Conservation (phyloP, 192 early-diverging fungal species). For the Linnemannia hyalina region DNA sequence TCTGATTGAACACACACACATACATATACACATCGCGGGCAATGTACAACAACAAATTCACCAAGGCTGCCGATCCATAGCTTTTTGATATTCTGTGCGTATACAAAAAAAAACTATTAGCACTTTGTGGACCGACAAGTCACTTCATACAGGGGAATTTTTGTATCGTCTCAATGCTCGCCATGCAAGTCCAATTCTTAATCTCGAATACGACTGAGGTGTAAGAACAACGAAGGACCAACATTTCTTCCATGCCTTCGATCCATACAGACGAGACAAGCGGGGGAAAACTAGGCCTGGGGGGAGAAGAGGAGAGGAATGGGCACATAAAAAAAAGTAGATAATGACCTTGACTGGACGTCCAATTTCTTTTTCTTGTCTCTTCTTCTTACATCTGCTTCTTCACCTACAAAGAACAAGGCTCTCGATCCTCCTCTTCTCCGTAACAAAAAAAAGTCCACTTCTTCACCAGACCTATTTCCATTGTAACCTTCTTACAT, state of each 20-base stretch:
- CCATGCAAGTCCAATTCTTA: slow-evolving; percentile 13
- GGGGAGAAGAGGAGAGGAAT: not conserved
- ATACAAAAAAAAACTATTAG: not conserved
- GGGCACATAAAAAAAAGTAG: not conserved
- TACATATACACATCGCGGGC: not conserved
- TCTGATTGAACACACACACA: not conserved
- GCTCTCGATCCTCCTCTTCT: not conserved
- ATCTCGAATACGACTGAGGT: slow-evolving; percentile 39
- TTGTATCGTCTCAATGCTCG: not conserved
- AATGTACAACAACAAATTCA: not conserved
- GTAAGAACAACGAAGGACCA: slow-evolving; percentile 5
- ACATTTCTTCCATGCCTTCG: not conserved
- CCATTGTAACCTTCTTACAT: not conserved
- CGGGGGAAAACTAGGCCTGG: not conserved
- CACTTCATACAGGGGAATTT: not conserved
- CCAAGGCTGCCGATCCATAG: not conserved
- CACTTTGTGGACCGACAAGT: not conserved
- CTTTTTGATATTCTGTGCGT: not conserved
- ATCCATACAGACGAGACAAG: not conserved
- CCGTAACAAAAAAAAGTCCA: not conserved
- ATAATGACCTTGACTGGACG: not conserved
- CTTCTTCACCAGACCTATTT: not conserved
- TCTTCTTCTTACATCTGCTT: not conserved
- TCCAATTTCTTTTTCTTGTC: not conserved
- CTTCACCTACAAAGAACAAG: slow-evolving; percentile 4